Percentiles rank a stretch among this genome's conserved stretches.
Conservation (phyloP, 2,329 filamentous ascomycete genomes). For the Onygena corvina region DNA sequence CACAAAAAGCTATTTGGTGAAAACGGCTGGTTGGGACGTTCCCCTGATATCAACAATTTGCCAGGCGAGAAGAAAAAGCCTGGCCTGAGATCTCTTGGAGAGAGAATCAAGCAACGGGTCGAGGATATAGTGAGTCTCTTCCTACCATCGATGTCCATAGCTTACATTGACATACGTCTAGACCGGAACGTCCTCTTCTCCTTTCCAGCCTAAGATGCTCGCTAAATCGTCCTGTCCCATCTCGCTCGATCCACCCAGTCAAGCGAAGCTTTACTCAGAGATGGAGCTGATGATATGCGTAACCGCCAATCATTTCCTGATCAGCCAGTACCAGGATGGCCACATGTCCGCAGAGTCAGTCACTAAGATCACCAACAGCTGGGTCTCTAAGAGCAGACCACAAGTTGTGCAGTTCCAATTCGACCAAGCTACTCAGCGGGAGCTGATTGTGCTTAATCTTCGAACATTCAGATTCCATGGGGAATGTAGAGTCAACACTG, state of each 20-base stretch:
- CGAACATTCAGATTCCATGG: constrained; percentile 37
- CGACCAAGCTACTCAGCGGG: constrained; percentile 40
- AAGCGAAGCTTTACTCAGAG: constrained; percentile 36
- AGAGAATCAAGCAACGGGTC: constrained; percentile 31
- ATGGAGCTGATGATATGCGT: constrained; percentile 37
- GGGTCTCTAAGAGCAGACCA: constrained; percentile 38
- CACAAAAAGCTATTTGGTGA: constrained; percentile 35
- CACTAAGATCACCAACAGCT: constrained; percentile 27
- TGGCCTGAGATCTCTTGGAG: constrained; percentile 26
- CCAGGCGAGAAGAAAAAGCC: constrained; percentile 21
- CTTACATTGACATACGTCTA: background rate
- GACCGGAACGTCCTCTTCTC: constrained; percentile 6
- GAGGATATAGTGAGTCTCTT: constrained; percentile 25
- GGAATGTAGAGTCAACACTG: constrained; percentile 28
- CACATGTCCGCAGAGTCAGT: constrained; percentile 32
- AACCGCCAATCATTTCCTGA: constrained; percentile 35
- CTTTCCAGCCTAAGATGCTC: constrained; percentile 16
- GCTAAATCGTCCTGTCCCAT: constrained; percentile 24
- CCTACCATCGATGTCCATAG: background rate
- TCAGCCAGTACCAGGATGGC: constrained; percentile 31
- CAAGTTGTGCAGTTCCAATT: constrained; percentile 42
- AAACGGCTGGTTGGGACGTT: constrained; percentile 31
- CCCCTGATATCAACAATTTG: constrained; percentile 23
- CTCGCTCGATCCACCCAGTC: constrained; percentile 30
- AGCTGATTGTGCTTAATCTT: constrained; percentile 37